Evolutionary conservation across 129 eudicot species (phyloP).

Genomic region (Cynara cardunculus): DNA sequence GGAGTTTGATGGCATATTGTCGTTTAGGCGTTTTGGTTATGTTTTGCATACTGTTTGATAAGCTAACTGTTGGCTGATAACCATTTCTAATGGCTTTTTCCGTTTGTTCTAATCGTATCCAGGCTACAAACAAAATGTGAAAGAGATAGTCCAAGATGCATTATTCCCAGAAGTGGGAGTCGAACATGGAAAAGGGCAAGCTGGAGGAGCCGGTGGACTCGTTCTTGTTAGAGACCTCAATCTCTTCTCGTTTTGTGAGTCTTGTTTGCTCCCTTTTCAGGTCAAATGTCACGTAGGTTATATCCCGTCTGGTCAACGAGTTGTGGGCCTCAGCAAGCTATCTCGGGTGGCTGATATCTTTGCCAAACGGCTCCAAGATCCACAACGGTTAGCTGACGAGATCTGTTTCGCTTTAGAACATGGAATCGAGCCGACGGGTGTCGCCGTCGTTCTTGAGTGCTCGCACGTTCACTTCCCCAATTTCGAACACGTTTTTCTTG

Average conservation of each 20-base stretch:
- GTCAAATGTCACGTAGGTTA: conserved; percentile 89
- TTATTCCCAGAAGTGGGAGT: conserved; percentile 91
- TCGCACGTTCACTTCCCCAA: conserved; percentile 71
- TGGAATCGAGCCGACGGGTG: conserved; percentile 79
- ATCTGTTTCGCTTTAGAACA: conserved; percentile 65
- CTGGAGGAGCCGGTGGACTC: conserved; percentile 93
- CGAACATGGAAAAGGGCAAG: conserved; percentile 68
- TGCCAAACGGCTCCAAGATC: conserved; percentile 89
- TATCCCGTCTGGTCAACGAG: conserved; percentile 85
- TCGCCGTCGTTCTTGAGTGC: conserved; percentile 80
- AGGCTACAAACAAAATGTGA: conserved; percentile 81
- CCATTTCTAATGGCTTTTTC: background rate
- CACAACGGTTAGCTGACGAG: conserved; percentile 83
- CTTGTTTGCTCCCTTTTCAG: conserved; percentile 92
- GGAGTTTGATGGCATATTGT: too few relatives aligned
- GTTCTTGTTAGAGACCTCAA: conserved; percentile 90
- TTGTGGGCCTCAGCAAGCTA: conserved; percentile 93
- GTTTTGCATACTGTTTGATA: background rate
- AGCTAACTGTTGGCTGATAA: background rate
- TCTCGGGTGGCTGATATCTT: conserved; percentile 86
- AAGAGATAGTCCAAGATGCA: conserved; percentile 86
- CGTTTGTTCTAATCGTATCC: conserved; percentile 1
- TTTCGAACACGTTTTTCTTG: conserved; percentile 42
- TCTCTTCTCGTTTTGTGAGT: conserved; percentile 86
- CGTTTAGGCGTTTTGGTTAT: background rate